Percentiles rank a stretch among this genome's conserved stretches.
Conservation (phyloP, 140 eudicot genomes). For the Cichorium intybus region DNA sequence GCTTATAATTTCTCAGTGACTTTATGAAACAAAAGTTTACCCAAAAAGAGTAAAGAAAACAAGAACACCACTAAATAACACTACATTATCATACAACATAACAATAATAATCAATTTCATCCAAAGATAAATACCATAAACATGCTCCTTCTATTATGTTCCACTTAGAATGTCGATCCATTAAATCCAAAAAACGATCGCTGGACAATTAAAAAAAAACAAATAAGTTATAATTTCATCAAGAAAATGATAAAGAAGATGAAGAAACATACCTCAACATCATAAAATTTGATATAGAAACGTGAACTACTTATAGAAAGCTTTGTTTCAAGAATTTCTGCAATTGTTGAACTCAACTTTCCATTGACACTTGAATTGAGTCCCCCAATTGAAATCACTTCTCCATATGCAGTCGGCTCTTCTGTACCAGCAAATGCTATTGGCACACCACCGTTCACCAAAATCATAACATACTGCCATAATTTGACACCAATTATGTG, state of each 20-base stretch:
- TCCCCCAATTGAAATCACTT: constrained; percentile 86
- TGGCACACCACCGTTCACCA: constrained; percentile 78
- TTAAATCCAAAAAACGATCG: constrained; percentile 67
- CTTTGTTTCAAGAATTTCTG: constrained; percentile 85
- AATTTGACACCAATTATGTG: background rate
- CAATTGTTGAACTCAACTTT: constrained; percentile 82
- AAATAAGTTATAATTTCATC: background rate
- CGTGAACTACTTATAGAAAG: constrained; percentile 72
- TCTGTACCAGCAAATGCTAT: constrained; percentile 83
- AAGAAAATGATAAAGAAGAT: background rate
- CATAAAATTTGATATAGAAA: constrained; percentile 84
- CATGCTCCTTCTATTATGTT: constrained; percentile 12
- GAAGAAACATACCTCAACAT: constrained; percentile 55
- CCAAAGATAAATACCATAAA: constrained; percentile 19
- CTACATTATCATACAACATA: constrained; percentile 13
- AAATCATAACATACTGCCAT: constrained; percentile 73
- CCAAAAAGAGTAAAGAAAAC: background rate
- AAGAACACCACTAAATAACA: background rate
- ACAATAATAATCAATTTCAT: background rate
- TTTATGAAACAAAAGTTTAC: background rate
- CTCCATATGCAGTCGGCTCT: constrained; percentile 98
- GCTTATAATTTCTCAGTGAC: background rate
- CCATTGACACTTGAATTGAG: constrained; percentile 80
- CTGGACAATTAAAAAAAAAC: constrained; percentile 28
- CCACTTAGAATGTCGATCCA: constrained; percentile 60